phyloP scores from a whole-genome alignment of 2,329 filamentous ascomycete species.

The Cladobotryum mycophilum region DNA sequence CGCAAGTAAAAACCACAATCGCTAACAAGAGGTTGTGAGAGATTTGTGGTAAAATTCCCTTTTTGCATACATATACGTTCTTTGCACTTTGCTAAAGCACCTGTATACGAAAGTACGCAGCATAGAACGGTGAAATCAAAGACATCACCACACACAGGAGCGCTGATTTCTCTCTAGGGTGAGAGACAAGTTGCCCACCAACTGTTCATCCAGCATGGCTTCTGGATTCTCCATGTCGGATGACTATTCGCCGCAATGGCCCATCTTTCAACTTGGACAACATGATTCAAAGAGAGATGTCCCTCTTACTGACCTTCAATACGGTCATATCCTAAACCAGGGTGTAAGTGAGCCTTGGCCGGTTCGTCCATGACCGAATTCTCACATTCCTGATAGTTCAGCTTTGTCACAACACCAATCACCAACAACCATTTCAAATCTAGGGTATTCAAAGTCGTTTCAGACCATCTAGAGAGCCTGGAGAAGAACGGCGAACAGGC shows the following conservation, averaged over 20 bases:
- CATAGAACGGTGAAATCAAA: no score
- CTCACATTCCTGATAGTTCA: constrained; percentile 49
- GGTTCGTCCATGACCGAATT: background rate
- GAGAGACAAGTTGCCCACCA: background rate
- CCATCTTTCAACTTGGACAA: constrained; percentile 63
- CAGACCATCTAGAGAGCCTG: constrained; percentile 45
- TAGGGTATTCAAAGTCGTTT: constrained; percentile 58
- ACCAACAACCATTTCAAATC: constrained; percentile 68
- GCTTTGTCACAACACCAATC: constrained; percentile 71
- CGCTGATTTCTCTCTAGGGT: no score
- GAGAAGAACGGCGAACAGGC: constrained; percentile 33
- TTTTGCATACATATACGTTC: background rate
- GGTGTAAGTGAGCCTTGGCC: constrained; percentile 48
- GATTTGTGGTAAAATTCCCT: background rate
- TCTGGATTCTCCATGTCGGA: constrained; percentile 4
- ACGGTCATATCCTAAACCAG: constrained; percentile 60
- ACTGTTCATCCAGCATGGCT: background rate
- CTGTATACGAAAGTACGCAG: no score
- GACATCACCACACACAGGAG: no score
- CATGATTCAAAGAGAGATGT: constrained; percentile 60
- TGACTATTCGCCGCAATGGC: constrained; percentile 18
- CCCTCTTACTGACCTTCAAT: constrained; percentile 57
- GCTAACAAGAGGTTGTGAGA: background rate
- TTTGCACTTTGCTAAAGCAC: no score
- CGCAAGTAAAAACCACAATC: background rate